Evolutionary conservation across 306 rosid species (phyloP).

Genomic region (Quercus ilex): DNA sequence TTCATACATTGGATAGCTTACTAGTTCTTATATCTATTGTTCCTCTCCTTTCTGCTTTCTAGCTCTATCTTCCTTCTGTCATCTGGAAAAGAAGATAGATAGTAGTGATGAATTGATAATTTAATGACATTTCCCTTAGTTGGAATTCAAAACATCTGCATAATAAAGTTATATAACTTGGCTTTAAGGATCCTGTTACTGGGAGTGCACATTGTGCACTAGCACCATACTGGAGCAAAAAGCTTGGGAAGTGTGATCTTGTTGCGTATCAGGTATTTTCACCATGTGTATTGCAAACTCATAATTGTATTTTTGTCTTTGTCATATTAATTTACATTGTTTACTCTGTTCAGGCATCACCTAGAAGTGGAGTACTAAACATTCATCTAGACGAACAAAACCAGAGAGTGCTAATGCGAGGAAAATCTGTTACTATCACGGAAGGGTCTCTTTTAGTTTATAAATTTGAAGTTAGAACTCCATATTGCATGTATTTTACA

Average conservation of each 20-base stretch:
- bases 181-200: slow-evolving; percentile 58
- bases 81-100: too few species aligned
- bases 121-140: too few species aligned
- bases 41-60: too few species aligned
- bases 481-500: background rate
- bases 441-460: slow-evolving; percentile 60
- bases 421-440: slow-evolving; percentile 65
- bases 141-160: too few species aligned
- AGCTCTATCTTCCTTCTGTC: too few species aligned
- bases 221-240: slow-evolving; percentile 66
- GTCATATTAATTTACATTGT: background rate
- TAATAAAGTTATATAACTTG: background rate
- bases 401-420: slow-evolving; percentile 63
- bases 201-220: slow-evolving; percentile 73
- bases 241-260: slow-evolving; percentile 62
- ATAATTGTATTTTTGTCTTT: slow-evolving; percentile 4
- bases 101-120: too few species aligned
- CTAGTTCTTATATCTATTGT: background rate
- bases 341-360: slow-evolving; percentile 59
- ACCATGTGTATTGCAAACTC: background rate
- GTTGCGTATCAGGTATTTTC: slow-evolving; percentile 56
- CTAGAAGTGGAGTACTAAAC: slow-evolving; percentile 60
- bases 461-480: background rate
- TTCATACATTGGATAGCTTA: background rate
- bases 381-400: slow-evolving; percentile 60